These are phyloP conservation scores for Closterium sp. DNA, from an alignment of 139 green algal species.

Conservation along the genomic window DNA sequence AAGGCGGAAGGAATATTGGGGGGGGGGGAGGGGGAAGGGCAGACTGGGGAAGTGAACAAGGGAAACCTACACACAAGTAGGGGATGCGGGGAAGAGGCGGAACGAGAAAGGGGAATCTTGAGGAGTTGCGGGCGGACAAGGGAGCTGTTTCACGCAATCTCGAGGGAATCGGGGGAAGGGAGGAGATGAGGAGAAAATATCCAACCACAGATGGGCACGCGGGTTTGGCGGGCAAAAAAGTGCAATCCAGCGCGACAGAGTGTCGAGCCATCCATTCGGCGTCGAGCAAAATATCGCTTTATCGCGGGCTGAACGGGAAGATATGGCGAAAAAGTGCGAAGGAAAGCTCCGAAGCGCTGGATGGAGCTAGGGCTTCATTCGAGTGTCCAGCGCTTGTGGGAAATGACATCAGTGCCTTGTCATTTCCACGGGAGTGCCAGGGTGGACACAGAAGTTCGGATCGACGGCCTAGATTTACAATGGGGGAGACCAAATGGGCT, in stretches of 20 bases:
- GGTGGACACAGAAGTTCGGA: background rate
- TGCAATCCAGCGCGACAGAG: background rate
- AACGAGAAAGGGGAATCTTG: background rate
- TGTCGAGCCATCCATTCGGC: background rate
- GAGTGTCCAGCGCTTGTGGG: background rate
- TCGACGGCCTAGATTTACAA: background rate
- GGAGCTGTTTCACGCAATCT: background rate
- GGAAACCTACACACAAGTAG: too few relatives aligned
- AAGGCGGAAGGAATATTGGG: too few relatives aligned
- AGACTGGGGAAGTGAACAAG: background rate
- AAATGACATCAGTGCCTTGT: background rate
- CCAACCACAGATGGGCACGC: background rate
- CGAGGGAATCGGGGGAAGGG: background rate
- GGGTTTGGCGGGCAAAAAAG: background rate
- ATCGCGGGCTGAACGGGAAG: background rate
- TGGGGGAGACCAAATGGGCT: background rate
- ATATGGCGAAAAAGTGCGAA: background rate
- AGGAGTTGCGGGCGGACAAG: background rate
- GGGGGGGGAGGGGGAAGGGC: too few relatives aligned
- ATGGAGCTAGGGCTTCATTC: background rate
- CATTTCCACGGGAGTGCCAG: background rate
- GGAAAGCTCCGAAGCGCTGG: background rate
- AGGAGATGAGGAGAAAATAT: background rate
- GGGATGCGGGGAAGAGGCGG: background rate
- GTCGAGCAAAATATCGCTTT: background rate